Percentiles rank a stretch among this genome's conserved stretches.
These are phyloP conservation scores for Coniochaeta hoffmannii DNA, from an alignment of 2,329 filamentous ascomycete genomes.

Conservation along the genomic window DNA sequence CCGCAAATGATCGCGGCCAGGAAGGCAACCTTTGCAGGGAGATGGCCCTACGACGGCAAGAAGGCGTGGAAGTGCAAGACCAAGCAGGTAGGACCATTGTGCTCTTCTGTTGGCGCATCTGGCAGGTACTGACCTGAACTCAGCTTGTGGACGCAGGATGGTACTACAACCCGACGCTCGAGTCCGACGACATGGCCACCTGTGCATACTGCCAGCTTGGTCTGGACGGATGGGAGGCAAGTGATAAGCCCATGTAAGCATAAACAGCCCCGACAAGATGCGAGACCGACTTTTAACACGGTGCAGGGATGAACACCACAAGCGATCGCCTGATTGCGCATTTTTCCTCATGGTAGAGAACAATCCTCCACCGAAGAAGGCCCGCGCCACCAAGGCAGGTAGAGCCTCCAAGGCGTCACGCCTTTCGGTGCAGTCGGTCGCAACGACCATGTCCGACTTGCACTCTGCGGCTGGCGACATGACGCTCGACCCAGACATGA, in stretches of 20 bases:
- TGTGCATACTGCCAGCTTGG: slow-evolving; percentile 87
- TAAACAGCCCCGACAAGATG: too few relatives aligned
- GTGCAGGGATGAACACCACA: slow-evolving; percentile 73
- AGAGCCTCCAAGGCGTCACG: slow-evolving; percentile 64
- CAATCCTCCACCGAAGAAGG: slow-evolving; percentile 48
- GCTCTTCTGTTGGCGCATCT: neutral
- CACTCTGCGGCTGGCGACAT: slow-evolving; percentile 37
- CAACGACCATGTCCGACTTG: slow-evolving; percentile 41
- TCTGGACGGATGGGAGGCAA: slow-evolving; percentile 89
- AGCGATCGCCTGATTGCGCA: slow-evolving; percentile 67
- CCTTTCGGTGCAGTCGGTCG: slow-evolving; percentile 50
- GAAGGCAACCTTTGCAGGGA: slow-evolving; percentile 68
- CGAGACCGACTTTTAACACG: slow-evolving; percentile 5
- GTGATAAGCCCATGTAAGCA: slow-evolving; percentile 77
- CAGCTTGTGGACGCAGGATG: slow-evolving; percentile 87
- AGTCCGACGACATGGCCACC: slow-evolving; percentile 81
- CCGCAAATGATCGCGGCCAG: slow-evolving; percentile 68
- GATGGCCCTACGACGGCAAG: slow-evolving; percentile 86
- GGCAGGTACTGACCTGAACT: slow-evolving; percentile 3
- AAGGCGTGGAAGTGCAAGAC: slow-evolving; percentile 84
- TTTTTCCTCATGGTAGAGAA: slow-evolving; percentile 69
- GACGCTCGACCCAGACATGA: slow-evolving; percentile 47
- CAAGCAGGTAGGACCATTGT: slow-evolving; percentile 56
- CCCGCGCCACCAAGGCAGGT: slow-evolving; percentile 43
- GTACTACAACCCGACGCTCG: slow-evolving; percentile 80